Percentiles rank a stretch among this genome's conserved stretches.
These are phyloP conservation scores for Datura wrightii DNA, from an alignment of 257 asterid genomes.

Conservation along the genomic window DNA sequence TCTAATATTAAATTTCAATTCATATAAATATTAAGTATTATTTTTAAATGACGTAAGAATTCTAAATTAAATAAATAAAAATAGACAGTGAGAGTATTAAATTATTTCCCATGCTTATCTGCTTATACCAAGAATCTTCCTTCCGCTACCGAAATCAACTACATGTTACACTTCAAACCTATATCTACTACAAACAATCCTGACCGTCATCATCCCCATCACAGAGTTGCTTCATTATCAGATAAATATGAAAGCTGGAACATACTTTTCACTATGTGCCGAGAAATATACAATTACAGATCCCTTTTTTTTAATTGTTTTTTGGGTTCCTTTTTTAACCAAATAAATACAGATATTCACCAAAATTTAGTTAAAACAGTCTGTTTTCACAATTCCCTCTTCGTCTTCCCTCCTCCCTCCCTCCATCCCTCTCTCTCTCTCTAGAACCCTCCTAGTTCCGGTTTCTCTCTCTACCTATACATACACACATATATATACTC, in stretches of 20 bases:
- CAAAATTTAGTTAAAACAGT: slow-evolving; percentile 41
- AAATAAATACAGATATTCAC: background rate
- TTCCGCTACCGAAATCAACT: background rate
- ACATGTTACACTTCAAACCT: background rate
- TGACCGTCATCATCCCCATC: background rate
- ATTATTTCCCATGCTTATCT: background rate
- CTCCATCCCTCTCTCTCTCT: slow-evolving; percentile 20
- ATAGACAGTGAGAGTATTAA: background rate
- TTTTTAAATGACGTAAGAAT: no score
- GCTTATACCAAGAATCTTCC: slow-evolving; percentile 10
- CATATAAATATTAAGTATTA: no score
- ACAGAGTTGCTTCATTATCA: background rate
- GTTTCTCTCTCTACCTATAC: slow-evolving; percentile 40
- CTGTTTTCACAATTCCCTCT: slow-evolving; percentile 31
- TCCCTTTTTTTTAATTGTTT: background rate
- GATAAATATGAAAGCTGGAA: rapidly evolving
- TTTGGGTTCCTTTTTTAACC: background rate
- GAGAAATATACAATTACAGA: background rate
- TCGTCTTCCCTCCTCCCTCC: background rate
- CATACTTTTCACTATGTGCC: background rate
- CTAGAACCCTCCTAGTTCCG: slow-evolving; percentile 25
- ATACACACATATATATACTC: background rate
- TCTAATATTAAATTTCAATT: no score
- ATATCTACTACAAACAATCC: background rate
- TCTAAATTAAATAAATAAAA: no score